Conservation (phyloP, 169 alveolate genomes). For the Eimeria praecox region DNA sequence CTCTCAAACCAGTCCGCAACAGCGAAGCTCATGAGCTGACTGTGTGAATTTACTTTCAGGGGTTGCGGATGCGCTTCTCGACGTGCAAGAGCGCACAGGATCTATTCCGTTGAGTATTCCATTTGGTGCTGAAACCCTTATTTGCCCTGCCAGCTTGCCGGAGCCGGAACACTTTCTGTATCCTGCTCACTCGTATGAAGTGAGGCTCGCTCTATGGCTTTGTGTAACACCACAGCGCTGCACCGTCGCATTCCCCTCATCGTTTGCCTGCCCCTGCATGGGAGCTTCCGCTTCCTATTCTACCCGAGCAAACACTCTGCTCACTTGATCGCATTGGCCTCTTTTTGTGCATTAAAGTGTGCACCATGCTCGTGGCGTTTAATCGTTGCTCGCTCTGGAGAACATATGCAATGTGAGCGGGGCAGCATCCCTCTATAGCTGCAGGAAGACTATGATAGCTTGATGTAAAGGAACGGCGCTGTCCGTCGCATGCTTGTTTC, state of each 20-base stretch:
- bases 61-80: constrained; percentile 91
- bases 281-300: not conserved
- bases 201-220: not conserved
- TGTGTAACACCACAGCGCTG: not conserved
- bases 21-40: not conserved
- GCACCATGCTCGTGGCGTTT: not conserved
- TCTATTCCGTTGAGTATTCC: constrained; percentile 89
- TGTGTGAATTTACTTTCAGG: constrained; percentile 80
- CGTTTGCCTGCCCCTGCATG: not conserved
- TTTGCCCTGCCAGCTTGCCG: constrained; percentile 90
- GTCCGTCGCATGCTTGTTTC: not conserved
- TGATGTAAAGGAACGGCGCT: not conserved
- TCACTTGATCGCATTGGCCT: not conserved
- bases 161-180: constrained; percentile 87
- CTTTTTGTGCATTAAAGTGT: not conserved
- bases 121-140: constrained; percentile 88
- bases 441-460: not conserved
- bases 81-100: constrained; percentile 88
- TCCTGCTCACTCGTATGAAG: constrained; percentile 79
- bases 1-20: not conserved
- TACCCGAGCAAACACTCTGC: not conserved
- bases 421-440: not conserved
- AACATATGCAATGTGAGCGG: not conserved
- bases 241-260: not conserved
- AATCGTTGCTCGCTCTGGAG: not conserved